A percentile compares a stretch with the other conserved stretches of the same genome.
These are phyloP conservation scores for Gentiana dahurica DNA, from an alignment of 257 asterid genomes.

Conservation along the genomic window DNA sequence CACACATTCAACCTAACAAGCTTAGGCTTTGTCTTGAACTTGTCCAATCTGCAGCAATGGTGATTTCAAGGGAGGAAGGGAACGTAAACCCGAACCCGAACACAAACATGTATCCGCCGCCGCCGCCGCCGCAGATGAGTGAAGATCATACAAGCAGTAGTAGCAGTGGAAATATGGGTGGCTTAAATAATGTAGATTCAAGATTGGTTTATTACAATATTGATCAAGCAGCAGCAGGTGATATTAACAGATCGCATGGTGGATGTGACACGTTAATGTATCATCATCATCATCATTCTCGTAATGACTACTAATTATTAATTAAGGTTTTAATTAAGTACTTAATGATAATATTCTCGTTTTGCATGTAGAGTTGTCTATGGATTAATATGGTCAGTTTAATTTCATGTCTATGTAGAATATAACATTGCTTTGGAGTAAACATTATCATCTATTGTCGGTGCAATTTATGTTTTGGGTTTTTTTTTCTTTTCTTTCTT, in stretches of 20 bases:
- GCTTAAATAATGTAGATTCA: conserved; percentile 50
- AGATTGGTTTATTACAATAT: conserved; percentile 75
- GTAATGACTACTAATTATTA: conserved; percentile 23
- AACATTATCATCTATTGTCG: too few relatives aligned
- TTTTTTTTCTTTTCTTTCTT: too few relatives aligned
- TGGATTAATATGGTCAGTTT: too few relatives aligned
- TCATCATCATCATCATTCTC: conserved; percentile 59
- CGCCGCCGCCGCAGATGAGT: conserved; percentile 25
- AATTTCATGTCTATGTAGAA: too few relatives aligned
- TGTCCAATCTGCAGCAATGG: conserved; percentile 92
- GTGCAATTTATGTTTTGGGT: too few relatives aligned
- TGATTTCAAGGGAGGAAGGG: conserved; percentile 82
- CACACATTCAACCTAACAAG: conserved; percentile 77
- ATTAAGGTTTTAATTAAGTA: too few relatives aligned
- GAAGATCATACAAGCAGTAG: conserved; percentile 38
- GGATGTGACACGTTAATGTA: conserved; percentile 46
- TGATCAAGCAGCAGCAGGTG: conserved; percentile 28
- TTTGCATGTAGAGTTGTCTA: too few relatives aligned
- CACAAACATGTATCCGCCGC: conserved; percentile 21
- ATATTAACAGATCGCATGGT: neutral
- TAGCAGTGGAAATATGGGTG: conserved; percentile 26
- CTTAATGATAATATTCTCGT: too few relatives aligned
- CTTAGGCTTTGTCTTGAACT: conserved; percentile 80
- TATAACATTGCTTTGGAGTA: too few relatives aligned
- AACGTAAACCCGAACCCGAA: conserved; percentile 29